Evolutionary conservation across 1,284 basidiomycete species (phyloP).

Genomic region (Naganishia albida): DNA sequence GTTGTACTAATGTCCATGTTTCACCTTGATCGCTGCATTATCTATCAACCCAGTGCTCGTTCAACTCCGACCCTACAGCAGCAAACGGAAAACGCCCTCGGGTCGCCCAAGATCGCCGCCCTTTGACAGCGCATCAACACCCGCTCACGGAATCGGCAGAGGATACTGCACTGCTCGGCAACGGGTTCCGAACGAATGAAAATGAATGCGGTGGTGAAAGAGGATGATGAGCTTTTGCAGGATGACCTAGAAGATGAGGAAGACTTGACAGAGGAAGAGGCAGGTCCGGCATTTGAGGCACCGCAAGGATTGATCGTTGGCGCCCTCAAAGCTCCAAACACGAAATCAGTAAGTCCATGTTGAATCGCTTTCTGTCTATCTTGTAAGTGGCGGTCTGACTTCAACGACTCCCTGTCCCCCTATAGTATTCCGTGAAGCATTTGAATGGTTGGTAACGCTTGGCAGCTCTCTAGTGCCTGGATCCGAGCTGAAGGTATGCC

Average conservation of each 20-base stretch:
- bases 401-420: background rate
- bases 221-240: conserved; percentile 37
- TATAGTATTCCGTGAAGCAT: conserved; percentile 20
- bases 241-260: conserved; percentile 37
- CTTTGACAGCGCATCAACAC: too few species aligned
- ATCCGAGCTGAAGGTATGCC: background rate
- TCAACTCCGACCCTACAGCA: too few species aligned
- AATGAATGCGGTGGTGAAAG: conserved; percentile 10
- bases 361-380: conserved; percentile 38
- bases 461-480: background rate
- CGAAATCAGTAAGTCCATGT: conserved; percentile 38
- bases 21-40: background rate
- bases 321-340: conserved; percentile 39
- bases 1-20: background rate
- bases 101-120: too few species aligned
- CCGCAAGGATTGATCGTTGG: conserved; percentile 37
- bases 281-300: conserved; percentile 27
- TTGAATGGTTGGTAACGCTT: conserved; percentile 4
- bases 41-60: background rate
- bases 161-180: background rate
- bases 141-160: too few species aligned
- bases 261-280: conserved; percentile 35
- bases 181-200: background rate
- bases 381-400: background rate
- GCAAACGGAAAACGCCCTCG: too few species aligned